Evolutionary conservation across 164 flowering plant genomes (phyloP).

Genomic region (Dillenia turbinata): DNA sequence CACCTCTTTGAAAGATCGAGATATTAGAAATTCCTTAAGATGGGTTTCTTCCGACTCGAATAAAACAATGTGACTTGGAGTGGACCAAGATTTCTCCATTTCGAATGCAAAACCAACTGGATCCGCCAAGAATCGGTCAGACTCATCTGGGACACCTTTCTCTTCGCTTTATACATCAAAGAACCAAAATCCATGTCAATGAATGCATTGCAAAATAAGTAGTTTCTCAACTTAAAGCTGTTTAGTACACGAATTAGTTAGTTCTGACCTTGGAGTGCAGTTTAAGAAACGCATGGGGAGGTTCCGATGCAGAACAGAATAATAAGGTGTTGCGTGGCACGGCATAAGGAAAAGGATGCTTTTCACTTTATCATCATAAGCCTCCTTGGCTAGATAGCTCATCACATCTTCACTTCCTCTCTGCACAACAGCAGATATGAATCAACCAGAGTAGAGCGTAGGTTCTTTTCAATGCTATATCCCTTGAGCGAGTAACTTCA

Average conservation of each 20-base stretch:
- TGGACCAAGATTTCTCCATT: conserved; percentile 51
- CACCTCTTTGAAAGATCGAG: conserved; percentile 69
- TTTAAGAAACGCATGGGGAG: conserved; percentile 86
- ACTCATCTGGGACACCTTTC: conserved; percentile 57
- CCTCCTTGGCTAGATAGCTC: conserved; percentile 68
- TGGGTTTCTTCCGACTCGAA: conserved; percentile 68
- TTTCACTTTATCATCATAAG: conserved; percentile 44
- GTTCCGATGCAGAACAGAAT: conserved; percentile 66
- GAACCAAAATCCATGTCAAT: background rate
- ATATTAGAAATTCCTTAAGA: conserved; percentile 44
- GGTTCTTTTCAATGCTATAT: no score
- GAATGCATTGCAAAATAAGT: background rate
- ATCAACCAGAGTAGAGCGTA: conserved; percentile 7
- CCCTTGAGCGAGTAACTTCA: no score
- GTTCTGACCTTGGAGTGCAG: conserved; percentile 81
- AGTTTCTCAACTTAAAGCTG: no score
- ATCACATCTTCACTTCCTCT: conserved; percentile 96
- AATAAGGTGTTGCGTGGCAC: conserved; percentile 92
- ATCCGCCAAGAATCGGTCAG: conserved; percentile 76
- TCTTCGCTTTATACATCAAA: conserved; percentile 39
- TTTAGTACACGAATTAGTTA: no score
- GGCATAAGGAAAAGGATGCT: conserved; percentile 80
- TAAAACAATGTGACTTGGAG: conserved; percentile 77
- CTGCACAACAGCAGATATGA: conserved; percentile 36
- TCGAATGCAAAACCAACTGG: conserved; percentile 56